Evolutionary conservation across 441 rosid genomes (phyloP).

Genomic region (Sinapis alba): DNA sequence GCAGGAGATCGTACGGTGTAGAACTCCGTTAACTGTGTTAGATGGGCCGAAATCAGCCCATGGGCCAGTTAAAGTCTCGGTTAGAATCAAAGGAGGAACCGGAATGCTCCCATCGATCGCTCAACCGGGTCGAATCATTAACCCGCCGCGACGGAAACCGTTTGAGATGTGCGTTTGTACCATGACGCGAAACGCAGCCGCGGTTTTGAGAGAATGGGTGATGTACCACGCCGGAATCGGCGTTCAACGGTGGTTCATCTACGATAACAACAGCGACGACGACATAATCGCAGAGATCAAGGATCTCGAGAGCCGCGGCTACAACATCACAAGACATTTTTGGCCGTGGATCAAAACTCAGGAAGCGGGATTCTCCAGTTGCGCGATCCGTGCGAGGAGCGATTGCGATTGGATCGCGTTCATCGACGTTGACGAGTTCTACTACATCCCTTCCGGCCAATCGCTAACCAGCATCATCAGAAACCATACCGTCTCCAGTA

Average conservation of each 20-base stretch:
- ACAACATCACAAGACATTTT: constrained; percentile 55
- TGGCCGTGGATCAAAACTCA: constrained; percentile 98
- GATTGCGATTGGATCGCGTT: constrained; percentile 83
- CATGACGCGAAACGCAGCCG: constrained; percentile 74
- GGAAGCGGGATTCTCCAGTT: constrained; percentile 83
- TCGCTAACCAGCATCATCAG: constrained; percentile 41
- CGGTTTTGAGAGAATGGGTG: constrained; percentile 73
- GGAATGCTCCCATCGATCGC: constrained; percentile 53
- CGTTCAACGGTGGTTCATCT: constrained; percentile 73
- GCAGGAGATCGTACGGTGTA: constrained; percentile 84
- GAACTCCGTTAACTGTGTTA: constrained; percentile 64
- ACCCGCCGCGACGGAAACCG: constrained; percentile 38
- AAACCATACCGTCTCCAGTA: constrained; percentile 33
- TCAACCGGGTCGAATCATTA: constrained; percentile 22
- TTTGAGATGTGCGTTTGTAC: constrained; percentile 70
- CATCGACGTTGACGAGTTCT: constrained; percentile 78
- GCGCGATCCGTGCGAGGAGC: constrained; percentile 66
- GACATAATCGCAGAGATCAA: constrained; percentile 45
- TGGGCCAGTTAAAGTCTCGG: constrained; percentile 56
- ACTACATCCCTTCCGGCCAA: constrained; percentile 52
- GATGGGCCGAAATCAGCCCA: constrained; percentile 35
- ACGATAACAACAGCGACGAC: constrained; percentile 85
- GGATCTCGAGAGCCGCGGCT: constrained; percentile 35
- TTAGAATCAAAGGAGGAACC: constrained; percentile 65
- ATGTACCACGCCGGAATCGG: constrained; percentile 76